These are phyloP conservation scores for Zygnema circumcarinatum DNA, from an alignment of 139 green algal genomes.

Conservation along the genomic window DNA sequence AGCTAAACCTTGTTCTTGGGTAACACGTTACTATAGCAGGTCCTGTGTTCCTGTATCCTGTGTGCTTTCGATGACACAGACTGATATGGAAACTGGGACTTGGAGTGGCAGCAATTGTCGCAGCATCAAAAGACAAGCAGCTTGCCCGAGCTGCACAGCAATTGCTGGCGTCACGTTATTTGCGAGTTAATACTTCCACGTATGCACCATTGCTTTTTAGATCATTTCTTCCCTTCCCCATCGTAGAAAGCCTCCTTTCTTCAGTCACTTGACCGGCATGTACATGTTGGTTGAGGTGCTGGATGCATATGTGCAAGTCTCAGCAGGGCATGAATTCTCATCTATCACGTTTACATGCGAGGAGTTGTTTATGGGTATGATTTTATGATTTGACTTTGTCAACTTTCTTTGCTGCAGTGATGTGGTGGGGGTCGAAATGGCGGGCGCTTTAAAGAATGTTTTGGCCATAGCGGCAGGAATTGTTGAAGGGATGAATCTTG, in stretches of 20 bases:
- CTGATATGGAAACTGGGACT: no score
- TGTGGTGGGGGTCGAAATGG: slow-evolving; percentile 96
- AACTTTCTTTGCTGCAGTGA: slow-evolving; percentile 72
- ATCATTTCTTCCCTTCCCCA: not conserved
- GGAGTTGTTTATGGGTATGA: no score
- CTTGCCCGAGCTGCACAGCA: slow-evolving; percentile 72
- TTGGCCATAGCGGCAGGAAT: slow-evolving; percentile 97
- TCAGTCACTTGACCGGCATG: not conserved
- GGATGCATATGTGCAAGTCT: no score
- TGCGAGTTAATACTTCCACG: slow-evolving; percentile 89
- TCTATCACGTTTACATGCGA: no score
- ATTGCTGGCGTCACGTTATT: slow-evolving; percentile 85
- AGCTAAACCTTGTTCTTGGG: not conserved
- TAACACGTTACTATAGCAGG: no score
- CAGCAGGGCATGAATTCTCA: no score
- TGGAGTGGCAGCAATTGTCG: slow-evolving; percentile 77
- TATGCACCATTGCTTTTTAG: slow-evolving; percentile 10
- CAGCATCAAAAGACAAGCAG: slow-evolving; percentile 75
- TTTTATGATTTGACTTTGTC: no score
- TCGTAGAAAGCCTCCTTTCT: not conserved
- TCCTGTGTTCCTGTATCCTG: no score
- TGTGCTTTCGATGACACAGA: no score
- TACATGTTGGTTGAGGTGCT: not conserved
- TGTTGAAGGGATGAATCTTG: slow-evolving; percentile 93
- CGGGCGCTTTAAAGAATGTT: slow-evolving; percentile 98